Evolutionary conservation across 768 basidiomycete genomes (phyloP), one percentile per base, ranked within the genome.

Genomic region (Antrodiella citrinella): DNA sequence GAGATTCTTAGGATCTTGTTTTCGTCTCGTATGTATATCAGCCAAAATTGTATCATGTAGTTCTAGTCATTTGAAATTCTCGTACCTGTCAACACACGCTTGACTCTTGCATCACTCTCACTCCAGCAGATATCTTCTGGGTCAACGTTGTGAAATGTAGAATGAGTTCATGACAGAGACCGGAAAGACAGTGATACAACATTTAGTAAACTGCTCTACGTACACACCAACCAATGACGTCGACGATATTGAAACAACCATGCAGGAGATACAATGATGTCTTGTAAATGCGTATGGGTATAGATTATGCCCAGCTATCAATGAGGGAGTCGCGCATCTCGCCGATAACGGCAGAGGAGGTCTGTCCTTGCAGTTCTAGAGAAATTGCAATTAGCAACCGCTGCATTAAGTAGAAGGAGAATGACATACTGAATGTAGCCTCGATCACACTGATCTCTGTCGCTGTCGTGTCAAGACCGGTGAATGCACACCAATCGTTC

Each of bases 401-500:
- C 41, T 5, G 19, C 15, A 44, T 24, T 20, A 15, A 45, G 30
- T 12, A 19, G 18, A 20, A 42, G 25, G 44, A 50, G 44, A 35
- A 46, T 42, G 20, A 81, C 92, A 60, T 62, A 95, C 93, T 93
- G 76, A 99, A 99, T 46, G 92, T 77, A 22, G 94, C 93, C 66
- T 99, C 96, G 59, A 98, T 96, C 35, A 99, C 95, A 60, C 86
- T 90, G 66, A 98, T 91, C 68, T 99, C 96, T 48, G 95, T 98
- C 38, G 96, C 96, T n/a, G 96, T 99, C 53, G 96, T 98, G 63
- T 99, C 96, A 23, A 96, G 76, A 26, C 96, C 96, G n/a, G 93
- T 92, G 69, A 98, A 98, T 9, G 96, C 96, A 71, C 90, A 91
- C 96, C 96, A 98, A 66, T 98, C 96, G 62, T 99, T 99, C 51